These are phyloP conservation scores for Mucor saturninus DNA, from an alignment of 371 early-diverging fungal genomes.

Conservation along the genomic window DNA sequence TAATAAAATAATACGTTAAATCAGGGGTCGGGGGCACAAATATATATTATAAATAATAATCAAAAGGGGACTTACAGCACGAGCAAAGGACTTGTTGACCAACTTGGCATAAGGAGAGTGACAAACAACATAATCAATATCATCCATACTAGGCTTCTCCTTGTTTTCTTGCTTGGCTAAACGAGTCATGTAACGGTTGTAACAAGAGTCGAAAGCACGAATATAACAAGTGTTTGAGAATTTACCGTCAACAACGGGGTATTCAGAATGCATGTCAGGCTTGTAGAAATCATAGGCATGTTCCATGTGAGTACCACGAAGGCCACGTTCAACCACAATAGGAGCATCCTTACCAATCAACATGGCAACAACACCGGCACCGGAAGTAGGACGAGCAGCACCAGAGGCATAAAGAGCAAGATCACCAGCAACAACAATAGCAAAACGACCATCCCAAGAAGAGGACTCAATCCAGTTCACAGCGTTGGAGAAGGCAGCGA, in stretches of 20 bases:
- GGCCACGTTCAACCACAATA: constrained; percentile 88
- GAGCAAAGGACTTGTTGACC: constrained; percentile 93
- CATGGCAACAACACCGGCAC: constrained; percentile 95
- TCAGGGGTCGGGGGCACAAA: not conserved
- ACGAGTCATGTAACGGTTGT: constrained; percentile 82
- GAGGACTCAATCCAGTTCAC: constrained; percentile 95
- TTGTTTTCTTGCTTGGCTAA: constrained; percentile 56
- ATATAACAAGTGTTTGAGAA: constrained; percentile 93
- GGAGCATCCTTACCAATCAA: constrained; percentile 95
- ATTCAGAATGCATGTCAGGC: constrained; percentile 95
- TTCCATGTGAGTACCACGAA: constrained; percentile 93
- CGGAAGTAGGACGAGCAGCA: constrained; percentile 93
- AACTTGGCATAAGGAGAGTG: constrained; percentile 97
- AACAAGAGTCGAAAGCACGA: constrained; percentile 89
- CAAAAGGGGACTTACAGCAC: constrained; percentile 49
- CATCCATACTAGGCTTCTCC: constrained; percentile 64
- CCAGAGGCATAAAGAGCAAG: constrained; percentile 96
- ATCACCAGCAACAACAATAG: constrained; percentile 95
- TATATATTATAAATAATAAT: not conserved
- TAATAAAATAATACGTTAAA: not conserved
- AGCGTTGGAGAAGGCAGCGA: constrained; percentile 94
- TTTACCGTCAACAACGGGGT: constrained; percentile 95
- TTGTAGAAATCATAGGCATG: constrained; percentile 98
- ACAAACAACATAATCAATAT: constrained; percentile 86
- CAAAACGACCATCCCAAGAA: constrained; percentile 91